Percentiles rank a stretch among this genome's conserved stretches.
These are phyloP conservation scores for Geotrichum reessii DNA, from an alignment of 1,139 yeast species.

Conservation along the genomic window DNA sequence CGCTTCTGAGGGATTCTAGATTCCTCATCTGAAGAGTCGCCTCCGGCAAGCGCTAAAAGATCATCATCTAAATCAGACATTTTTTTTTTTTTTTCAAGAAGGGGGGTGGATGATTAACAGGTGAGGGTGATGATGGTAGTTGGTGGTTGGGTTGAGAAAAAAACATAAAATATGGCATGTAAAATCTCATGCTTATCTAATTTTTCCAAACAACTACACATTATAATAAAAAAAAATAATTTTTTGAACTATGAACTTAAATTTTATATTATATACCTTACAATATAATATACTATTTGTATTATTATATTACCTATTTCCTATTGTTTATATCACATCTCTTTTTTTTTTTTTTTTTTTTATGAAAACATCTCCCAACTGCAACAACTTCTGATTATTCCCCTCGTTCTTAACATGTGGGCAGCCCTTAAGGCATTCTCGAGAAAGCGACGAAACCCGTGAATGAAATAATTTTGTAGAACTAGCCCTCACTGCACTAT, in stretches of 20 bases:
- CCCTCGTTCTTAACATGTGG: neutral
- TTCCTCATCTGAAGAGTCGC: constrained; percentile 26
- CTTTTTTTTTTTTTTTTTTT: neutral
- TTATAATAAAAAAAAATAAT: no score
- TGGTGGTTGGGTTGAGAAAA: neutral
- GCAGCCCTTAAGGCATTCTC: neutral
- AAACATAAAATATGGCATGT: neutral
- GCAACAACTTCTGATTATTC: neutral
- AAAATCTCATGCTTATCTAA: neutral
- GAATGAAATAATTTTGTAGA: no score
- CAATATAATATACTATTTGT: neutral
- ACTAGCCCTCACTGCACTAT: no score
- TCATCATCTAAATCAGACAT: constrained; percentile 51
- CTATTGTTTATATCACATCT: neutral
- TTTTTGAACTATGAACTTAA: no score
- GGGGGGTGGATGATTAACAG: neutral
- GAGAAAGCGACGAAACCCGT: neutral
- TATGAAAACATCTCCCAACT: neutral
- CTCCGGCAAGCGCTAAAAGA: constrained; percentile 82
- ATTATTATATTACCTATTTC: no score
- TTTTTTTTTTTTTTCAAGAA: no score
- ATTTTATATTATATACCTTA: neutral
- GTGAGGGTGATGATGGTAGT: neutral
- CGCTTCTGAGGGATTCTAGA: constrained; percentile 18
- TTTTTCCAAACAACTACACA: neutral